Evolutionary conservation across 495 filamentous ascomycete genomes (phyloP).

Genomic region (Clavariopsis aquatica): DNA sequence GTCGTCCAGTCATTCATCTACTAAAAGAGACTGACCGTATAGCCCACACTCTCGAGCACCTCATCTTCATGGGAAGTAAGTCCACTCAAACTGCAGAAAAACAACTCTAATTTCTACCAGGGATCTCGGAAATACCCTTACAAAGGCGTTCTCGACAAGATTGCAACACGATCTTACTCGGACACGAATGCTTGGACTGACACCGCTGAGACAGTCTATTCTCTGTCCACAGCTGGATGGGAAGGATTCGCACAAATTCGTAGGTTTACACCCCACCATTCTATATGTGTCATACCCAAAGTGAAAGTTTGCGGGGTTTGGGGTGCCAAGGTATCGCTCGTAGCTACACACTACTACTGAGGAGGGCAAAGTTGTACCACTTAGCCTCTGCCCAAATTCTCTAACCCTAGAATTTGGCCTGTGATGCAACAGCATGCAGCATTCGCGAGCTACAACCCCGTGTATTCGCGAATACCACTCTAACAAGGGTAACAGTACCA

Average conservation of each 20-base stretch:
- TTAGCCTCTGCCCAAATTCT: too few relatives aligned
- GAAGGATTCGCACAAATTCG: conserved; percentile 87
- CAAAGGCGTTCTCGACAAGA: conserved; percentile 91
- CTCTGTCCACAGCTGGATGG: conserved; percentile 91
- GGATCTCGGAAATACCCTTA: conserved; percentile 92
- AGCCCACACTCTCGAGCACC: conserved; percentile 90
- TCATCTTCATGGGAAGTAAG: conserved; percentile 75
- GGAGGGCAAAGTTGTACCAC: too few relatives aligned
- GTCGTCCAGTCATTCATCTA: conserved; percentile 7
- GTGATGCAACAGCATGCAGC: too few relatives aligned
- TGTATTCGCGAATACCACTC: too few relatives aligned
- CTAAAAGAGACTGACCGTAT: neutral
- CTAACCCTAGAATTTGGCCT: too few relatives aligned
- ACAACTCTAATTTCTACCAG: conserved; percentile 22
- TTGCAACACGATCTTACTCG: conserved; percentile 90
- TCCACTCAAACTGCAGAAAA: neutral
- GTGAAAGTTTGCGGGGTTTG: too few relatives aligned
- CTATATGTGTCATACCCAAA: too few relatives aligned
- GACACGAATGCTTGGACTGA: conserved; percentile 95
- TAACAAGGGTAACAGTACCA: too few relatives aligned
- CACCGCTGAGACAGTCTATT: conserved; percentile 96
- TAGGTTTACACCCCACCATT: conserved; percentile 13
- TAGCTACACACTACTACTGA: too few relatives aligned
- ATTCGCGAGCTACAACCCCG: too few relatives aligned
- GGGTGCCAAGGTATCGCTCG: too few relatives aligned